phyloP scores from a whole-genome alignment of 208 protist species.

The Leishmania amazonensis region DNA sequence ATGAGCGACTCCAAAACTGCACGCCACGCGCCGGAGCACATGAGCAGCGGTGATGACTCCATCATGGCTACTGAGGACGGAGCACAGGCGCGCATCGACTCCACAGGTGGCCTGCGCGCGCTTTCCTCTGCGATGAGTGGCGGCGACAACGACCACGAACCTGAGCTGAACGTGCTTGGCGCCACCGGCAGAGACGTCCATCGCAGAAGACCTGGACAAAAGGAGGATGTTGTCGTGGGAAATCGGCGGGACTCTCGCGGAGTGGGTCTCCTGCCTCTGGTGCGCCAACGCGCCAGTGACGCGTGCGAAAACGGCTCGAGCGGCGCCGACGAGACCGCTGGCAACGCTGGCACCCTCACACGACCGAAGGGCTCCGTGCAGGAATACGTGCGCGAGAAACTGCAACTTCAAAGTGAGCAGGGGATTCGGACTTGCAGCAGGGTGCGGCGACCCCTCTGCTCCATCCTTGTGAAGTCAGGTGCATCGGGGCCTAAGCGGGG shows the following conservation, averaged over 20 bases:
- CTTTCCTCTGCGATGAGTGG: background rate
- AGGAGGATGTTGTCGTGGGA: background rate
- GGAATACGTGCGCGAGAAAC: background rate
- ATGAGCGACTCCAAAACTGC: background rate
- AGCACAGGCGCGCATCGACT: background rate
- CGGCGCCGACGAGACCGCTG: no score
- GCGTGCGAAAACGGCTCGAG: no score
- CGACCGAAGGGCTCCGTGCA: slow-evolving; percentile 1
- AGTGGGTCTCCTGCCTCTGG: background rate
- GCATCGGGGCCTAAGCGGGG: background rate
- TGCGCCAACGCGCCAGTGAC: background rate
- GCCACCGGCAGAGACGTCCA: no score
- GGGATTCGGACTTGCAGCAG: background rate
- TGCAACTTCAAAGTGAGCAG: background rate
- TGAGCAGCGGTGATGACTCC: background rate
- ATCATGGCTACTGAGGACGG: no score
- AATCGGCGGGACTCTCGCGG: background rate
- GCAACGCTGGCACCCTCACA: background rate
- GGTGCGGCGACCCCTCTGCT: background rate
- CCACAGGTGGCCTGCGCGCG: slow-evolving; percentile 4
- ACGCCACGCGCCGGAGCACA: background rate
- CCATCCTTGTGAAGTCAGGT: slow-evolving; percentile 7
- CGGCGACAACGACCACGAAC: background rate
- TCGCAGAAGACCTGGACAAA: background rate
- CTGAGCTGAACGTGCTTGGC: background rate